Percentiles rank a stretch among this genome's conserved stretches.
These are phyloP conservation scores for Penicillium sp. DNA, from an alignment of 2,329 filamentous ascomycete genomes.

Conservation along the genomic window DNA sequence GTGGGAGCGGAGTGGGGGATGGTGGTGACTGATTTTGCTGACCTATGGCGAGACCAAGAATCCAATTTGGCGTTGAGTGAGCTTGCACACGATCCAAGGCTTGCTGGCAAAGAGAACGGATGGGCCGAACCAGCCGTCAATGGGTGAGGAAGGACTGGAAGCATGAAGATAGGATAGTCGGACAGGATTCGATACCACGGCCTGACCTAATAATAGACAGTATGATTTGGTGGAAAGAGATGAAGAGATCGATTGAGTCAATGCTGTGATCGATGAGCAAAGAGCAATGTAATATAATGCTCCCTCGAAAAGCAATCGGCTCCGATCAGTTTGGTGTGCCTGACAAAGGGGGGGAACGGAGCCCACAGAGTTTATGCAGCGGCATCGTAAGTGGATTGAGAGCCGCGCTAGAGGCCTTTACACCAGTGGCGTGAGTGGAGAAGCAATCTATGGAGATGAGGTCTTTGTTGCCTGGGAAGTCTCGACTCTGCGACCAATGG, in stretches of 20 bases:
- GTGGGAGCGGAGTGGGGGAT: background rate
- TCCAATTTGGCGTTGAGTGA: slow-evolving; percentile 34
- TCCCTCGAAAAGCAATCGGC: slow-evolving; percentile 1
- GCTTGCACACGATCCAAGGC: slow-evolving; percentile 31
- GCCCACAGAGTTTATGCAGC: slow-evolving; percentile 15
- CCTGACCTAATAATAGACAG: slow-evolving; percentile 2
- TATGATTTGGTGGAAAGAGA: background rate
- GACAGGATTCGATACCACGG: slow-evolving; percentile 3
- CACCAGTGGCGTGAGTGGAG: slow-evolving; percentile 16
- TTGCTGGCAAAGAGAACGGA: slow-evolving; percentile 32
- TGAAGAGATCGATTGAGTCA: background rate
- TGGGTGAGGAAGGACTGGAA: slow-evolving; percentile 30
- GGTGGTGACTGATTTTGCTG: slow-evolving; percentile 26
- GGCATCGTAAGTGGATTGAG: slow-evolving; percentile 19
- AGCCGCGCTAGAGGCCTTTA: slow-evolving; percentile 26
- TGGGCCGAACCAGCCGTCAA: slow-evolving; percentile 34
- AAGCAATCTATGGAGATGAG: slow-evolving; percentile 13
- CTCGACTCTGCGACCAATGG: slow-evolving; percentile 11
- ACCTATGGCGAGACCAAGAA: slow-evolving; percentile 38
- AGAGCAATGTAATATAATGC: slow-evolving; percentile 2
- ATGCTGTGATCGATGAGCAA: background rate
- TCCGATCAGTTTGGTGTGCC: slow-evolving; percentile 17
- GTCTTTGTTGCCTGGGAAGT: slow-evolving; percentile 8
- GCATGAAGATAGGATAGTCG: slow-evolving; percentile 29
- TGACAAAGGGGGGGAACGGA: slow-evolving; percentile 18